Conservation (phyloP, 73 alveolate species). For the Uronychia binucleata region DNA sequence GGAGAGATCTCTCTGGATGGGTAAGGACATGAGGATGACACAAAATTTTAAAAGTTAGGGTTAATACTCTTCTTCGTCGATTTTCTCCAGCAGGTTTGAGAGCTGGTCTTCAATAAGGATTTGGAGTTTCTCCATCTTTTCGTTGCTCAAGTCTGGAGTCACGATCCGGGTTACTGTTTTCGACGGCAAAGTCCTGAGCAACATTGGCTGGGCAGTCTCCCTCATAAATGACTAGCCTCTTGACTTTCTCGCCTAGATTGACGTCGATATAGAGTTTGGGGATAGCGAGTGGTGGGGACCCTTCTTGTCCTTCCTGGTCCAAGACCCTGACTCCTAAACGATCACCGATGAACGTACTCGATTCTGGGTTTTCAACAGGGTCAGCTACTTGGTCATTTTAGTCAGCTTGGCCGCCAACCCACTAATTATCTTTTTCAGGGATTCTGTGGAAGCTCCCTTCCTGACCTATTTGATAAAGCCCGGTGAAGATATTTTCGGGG, state of each 20-base stretch:
- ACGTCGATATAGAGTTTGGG: slow-evolving; percentile 62
- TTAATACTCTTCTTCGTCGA: not conserved
- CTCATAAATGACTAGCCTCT: slow-evolving; percentile 62
- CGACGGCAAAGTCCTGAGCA: slow-evolving; percentile 30
- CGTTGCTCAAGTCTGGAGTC: not conserved
- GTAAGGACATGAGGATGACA: too few relatives aligned
- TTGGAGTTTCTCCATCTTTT: not conserved
- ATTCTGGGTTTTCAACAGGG: too few relatives aligned
- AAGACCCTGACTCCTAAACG: too few relatives aligned
- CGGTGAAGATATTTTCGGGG: too few relatives aligned
- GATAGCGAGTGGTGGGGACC: too few relatives aligned
- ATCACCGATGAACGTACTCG: too few relatives aligned
- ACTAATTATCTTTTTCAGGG: too few relatives aligned
- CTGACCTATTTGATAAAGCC: too few relatives aligned
- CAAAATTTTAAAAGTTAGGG: too few relatives aligned
- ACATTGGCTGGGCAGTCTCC: slow-evolving; percentile 59
- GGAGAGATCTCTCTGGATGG: too few relatives aligned
- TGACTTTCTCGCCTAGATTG: slow-evolving; percentile 56
- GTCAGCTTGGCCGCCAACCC: too few relatives aligned
- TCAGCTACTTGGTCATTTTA: too few relatives aligned
- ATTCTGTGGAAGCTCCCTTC: not conserved
- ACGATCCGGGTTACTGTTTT: slow-evolving; percentile 19
- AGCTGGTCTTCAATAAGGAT: not conserved
- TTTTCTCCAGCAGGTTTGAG: not conserved
- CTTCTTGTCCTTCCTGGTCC: not conserved